These are phyloP conservation scores for Ophiostoma australiae DNA, from an alignment of 2,329 filamentous ascomycete species.

Conservation along the genomic window DNA sequence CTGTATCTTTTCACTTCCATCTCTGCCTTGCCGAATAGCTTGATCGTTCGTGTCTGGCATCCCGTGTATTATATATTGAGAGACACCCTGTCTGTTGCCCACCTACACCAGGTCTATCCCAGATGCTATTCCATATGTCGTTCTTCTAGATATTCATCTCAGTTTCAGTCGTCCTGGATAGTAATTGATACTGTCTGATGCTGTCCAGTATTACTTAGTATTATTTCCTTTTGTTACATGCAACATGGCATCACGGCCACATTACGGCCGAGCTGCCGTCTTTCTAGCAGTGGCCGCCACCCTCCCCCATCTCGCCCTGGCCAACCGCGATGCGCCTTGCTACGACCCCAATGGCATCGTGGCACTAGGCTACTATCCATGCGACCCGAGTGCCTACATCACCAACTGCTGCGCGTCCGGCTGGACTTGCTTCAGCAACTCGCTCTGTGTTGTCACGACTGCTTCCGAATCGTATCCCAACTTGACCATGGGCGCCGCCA, in stretches of 20 bases:
- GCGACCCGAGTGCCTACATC: conserved; percentile 20
- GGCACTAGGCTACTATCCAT: background rate
- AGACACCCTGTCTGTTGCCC: background rate
- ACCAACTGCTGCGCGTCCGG: conserved; percentile 30
- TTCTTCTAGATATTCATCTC: background rate
- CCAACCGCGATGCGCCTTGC: background rate
- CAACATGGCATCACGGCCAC: background rate
- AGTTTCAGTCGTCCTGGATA: too few relatives aligned
- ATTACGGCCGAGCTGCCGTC: background rate
- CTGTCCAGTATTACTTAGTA: background rate
- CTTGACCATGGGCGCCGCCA: conserved; percentile 26
- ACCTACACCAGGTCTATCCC: background rate
- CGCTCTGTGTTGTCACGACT: conserved; percentile 29
- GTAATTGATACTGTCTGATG: background rate
- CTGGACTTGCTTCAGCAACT: conserved; percentile 31
- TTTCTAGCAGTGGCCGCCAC: background rate
- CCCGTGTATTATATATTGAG: background rate
- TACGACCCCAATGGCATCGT: background rate
- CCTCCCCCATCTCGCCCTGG: background rate
- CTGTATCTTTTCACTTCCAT: background rate
- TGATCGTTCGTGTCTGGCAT: background rate
- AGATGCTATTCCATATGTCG: background rate
- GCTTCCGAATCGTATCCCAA: conserved; percentile 27
- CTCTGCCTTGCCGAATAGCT: background rate
- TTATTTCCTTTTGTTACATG: background rate